Evolutionary conservation across 2,329 filamentous ascomycete genomes (phyloP).

Genomic region (Corinectria fuckeliana): DNA sequence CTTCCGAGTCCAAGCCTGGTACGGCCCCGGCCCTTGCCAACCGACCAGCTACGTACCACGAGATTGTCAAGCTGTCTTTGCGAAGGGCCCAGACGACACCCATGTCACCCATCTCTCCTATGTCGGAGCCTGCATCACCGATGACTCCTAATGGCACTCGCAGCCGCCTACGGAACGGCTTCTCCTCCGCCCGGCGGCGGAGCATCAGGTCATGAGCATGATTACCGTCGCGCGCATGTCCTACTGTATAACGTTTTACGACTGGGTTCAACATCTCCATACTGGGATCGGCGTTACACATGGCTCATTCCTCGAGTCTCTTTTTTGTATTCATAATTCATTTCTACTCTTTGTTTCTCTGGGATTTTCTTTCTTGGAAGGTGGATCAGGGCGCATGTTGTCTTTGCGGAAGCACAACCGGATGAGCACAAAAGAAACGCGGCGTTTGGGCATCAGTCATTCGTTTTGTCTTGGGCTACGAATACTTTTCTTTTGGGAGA

Average conservation of each 20-base stretch:
- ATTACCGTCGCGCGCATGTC: conserved; percentile 8
- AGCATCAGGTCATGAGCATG: conserved; percentile 46
- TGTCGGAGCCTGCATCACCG: conserved; percentile 36
- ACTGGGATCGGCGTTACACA: conserved; percentile 26
- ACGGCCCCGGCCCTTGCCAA: conserved; percentile 28
- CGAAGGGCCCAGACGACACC: conserved; percentile 44
- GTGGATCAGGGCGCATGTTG: conserved; percentile 2
- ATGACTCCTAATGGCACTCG: conserved; percentile 37
- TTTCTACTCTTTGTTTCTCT: conserved; percentile 24
- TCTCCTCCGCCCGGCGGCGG: conserved; percentile 44
- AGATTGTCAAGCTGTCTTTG: conserved; percentile 53
- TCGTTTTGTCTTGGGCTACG: conserved; percentile 27
- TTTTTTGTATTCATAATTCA: conserved; percentile 24
- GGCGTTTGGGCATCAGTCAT: conserved; percentile 29
- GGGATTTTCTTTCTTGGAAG: conserved; percentile 12
- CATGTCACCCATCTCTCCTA: conserved; percentile 38
- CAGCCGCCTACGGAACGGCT: conserved; percentile 32
- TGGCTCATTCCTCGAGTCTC: conserved; percentile 6
- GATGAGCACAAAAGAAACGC: conserved; percentile 29
- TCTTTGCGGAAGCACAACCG: conserved; percentile 17
- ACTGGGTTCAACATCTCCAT: conserved; percentile 26
- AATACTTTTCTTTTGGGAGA: conserved; percentile 9
- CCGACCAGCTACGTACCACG: conserved; percentile 53
- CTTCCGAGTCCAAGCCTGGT: conserved; percentile 30
- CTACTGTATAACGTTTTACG: conserved; percentile 32